These are phyloP conservation scores for Prunus padus DNA, from an alignment of 306 rosid genomes.

Conservation along the genomic window DNA sequence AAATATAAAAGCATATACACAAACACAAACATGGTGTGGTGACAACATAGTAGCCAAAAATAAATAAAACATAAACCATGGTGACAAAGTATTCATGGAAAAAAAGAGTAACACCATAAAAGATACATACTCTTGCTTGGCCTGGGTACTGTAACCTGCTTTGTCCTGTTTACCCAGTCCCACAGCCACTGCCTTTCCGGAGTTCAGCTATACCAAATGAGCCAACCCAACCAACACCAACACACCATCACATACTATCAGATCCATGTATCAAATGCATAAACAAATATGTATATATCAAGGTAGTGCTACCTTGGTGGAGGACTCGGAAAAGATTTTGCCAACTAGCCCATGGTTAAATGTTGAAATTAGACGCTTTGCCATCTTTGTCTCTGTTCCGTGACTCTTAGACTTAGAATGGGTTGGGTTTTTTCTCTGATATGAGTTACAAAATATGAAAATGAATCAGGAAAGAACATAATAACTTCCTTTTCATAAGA, in stretches of 20 bases:
- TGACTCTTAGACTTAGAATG: not conserved
- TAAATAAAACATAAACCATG: not conserved
- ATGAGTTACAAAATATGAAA: not conserved
- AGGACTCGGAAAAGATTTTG: conserved; percentile 49
- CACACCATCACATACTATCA: not conserved
- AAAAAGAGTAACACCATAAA: not conserved
- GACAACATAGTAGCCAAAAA: not conserved
- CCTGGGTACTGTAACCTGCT: conserved; percentile 49
- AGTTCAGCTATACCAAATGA: conserved; percentile 39
- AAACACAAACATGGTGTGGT: not conserved
- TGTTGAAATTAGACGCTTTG: conserved; percentile 50
- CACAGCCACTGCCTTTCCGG: conserved; percentile 45
- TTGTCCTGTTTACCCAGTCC: conserved; percentile 49
- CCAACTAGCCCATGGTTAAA: conserved; percentile 50
- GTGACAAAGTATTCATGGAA: not conserved
- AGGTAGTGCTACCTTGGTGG: conserved; percentile 44
- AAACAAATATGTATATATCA: not conserved
- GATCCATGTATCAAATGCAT: not conserved
- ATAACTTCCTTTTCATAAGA: not conserved
- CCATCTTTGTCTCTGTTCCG: conserved; percentile 37
- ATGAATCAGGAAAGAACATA: not conserved
- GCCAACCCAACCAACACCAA: not conserved
- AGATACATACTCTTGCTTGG: conserved; percentile 59
- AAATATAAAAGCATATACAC: not conserved
- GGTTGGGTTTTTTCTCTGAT: not conserved